phyloP scores from a whole-genome alignment of 2,329 filamentous ascomycete genomes.

The Aaosphaeria arxii region DNA sequence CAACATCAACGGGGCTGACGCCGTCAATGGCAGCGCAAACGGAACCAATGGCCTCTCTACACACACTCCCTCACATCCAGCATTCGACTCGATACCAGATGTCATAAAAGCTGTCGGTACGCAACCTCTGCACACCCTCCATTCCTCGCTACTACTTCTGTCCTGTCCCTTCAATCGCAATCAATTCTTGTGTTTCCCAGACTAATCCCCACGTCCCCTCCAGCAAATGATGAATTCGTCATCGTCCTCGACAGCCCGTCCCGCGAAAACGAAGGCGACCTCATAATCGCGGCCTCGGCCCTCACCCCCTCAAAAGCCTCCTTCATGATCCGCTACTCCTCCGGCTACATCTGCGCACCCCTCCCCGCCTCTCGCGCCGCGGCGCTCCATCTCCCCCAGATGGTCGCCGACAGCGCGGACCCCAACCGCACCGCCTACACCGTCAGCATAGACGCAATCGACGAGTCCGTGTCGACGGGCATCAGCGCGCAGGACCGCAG shows the following conservation, averaged over 20 bases:
- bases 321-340: conserved; percentile 88
- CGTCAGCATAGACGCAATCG: conserved; percentile 76
- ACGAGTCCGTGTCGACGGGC: conserved; percentile 69
- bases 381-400: conserved; percentile 77
- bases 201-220: conserved; percentile 3
- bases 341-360: conserved; percentile 88
- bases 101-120: conserved; percentile 45
- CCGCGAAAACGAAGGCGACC: conserved; percentile 96
- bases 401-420: conserved; percentile 76
- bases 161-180: not conserved
- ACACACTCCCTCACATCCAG: conserved; percentile 30
- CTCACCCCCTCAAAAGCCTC: conserved; percentile 89
- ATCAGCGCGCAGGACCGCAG: conserved; percentile 88
- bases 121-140: conserved; percentile 5
- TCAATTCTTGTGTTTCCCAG: not conserved
- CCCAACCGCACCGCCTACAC: conserved; percentile 92
- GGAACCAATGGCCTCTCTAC: conserved; percentile 13
- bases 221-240: conserved; percentile 74
- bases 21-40: not conserved
- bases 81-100: conserved; percentile 48
- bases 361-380: conserved; percentile 67
- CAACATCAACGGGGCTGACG: conserved; percentile 10
- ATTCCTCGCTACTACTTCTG: not conserved
- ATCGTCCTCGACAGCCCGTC: conserved; percentile 89
- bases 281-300: conserved; percentile 87